Conservation (phyloP, 371 early-diverging fungal species). For the Batrachochytrium dendrobatidis region DNA sequence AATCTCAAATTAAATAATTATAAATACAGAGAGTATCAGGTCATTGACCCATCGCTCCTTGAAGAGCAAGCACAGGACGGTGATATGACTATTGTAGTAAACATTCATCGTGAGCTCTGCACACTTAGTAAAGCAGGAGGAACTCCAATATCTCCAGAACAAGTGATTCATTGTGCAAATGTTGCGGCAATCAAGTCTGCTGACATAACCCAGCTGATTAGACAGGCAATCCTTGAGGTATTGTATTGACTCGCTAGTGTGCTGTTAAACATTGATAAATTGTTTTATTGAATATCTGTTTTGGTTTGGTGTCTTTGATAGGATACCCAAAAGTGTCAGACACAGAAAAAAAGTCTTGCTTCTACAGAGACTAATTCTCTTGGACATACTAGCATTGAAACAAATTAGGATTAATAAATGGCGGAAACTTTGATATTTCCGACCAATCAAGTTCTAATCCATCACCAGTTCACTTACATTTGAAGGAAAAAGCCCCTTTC, state of each 20-base stretch:
- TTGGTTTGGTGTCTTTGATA: too few species aligned
- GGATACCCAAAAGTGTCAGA: too few species aligned
- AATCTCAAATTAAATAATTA: too few species aligned
- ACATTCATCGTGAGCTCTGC: constrained; percentile 86
- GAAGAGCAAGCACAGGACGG: constrained; percentile 82
- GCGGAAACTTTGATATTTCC: too few species aligned
- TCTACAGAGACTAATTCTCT: too few species aligned
- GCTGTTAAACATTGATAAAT: too few species aligned
- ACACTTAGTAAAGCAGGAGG: constrained; percentile 89
- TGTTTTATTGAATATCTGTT: too few species aligned
- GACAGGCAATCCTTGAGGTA: constrained; percentile 13
- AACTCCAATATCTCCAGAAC: constrained; percentile 44
- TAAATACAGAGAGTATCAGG: constrained; percentile 58
- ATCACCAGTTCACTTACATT: constrained; percentile 44
- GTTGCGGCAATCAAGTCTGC: constrained; percentile 67
- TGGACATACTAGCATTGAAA: too few species aligned
- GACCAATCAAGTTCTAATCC: too few species aligned
- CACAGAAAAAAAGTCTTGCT: too few species aligned
- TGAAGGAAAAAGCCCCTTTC: constrained; percentile 79
- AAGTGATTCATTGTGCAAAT: constrained; percentile 65
- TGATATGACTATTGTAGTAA: constrained; percentile 79
- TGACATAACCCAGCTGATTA: constrained; percentile 64
- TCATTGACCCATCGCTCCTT: constrained; percentile 76
- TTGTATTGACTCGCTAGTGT: too few species aligned
- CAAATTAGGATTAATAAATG: too few species aligned